Evolutionary conservation across 257 asterid species (phyloP), one percentile per base, ranked within the genome.

Genomic region (Linaria vulgaris): DNA sequence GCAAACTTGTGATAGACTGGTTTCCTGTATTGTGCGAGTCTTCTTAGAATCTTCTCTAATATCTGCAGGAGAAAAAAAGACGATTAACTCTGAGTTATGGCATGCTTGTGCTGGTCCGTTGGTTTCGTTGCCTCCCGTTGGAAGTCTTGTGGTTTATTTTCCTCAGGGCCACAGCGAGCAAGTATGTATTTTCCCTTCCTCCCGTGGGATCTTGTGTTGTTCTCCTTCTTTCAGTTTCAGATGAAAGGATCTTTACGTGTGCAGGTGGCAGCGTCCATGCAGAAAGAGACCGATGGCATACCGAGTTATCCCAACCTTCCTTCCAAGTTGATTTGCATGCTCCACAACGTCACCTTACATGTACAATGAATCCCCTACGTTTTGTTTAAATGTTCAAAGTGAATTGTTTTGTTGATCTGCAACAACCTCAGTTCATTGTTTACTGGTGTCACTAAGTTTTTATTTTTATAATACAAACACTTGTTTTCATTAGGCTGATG

Each of bases 141-240:
- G 96, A 76, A 92, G 98, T 72, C 95, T 89, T 31, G 97, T 92
- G 45, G 85, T 88, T 61, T 91, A 91, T 64, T 91, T 91, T 77
- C 98, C 98, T 55, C 98, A 91, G 79, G 98, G 98, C 74, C 98
- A 91, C 80, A 91, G 96, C 24, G 98, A 91, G 64, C 98, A 91
- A 80, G 98, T 92, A 75, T 23, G 89, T 66, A 53, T 49, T 61
- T 53, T 49, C 59, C 59, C 74, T 64, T 10, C 48, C 3, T 59
- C 12, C n/a, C n/a, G 16, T 51, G 49, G 52, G 56, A 14, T 58
- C 19, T 43, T 12, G 21, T 15, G 20, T 44, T 19, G 12, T 49
- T 69, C 47, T 23, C 41, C 1, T 23, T 38, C 1, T 39, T 56
- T 64, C 13, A 5, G 44, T 70, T 71, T 67, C 51, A n/a, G 49